Base-by-base conservation (phyloP, 2,329 filamentous ascomycete genomes). In the Botrytis fabae region DNA sequence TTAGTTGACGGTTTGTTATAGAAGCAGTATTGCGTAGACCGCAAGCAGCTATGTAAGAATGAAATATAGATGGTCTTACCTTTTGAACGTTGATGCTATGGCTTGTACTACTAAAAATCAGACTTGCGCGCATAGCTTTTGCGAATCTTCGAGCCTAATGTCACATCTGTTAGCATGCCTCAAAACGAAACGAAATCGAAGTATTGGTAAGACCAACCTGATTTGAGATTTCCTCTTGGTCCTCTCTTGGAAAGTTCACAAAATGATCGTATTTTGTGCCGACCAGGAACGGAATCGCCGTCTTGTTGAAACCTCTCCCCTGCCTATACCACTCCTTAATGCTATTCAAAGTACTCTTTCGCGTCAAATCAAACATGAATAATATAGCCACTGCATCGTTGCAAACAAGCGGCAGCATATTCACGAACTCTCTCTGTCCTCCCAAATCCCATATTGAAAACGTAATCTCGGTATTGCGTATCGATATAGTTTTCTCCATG, bases 271-370 rank as follows among this genome's bases (percentile, higher is more conserved):
- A 99, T 83, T 99, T 99, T 51, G 96, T 99, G 74, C 96, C 96
- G 28, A 99, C 93, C 38, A 99, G 84, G 80, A 99, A 97, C 0
- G 96, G 96, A 78, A 99, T 99, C n/a, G 96, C 96, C 22, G 96
- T 99, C 87, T 99, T 99, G 87, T 99, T 99, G 87, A 99, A 99
- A 38, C 96, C 96, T 76, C 96, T 89, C 65, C 96, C 96, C 84
- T 99, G 96, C 72, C 96, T 90, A 82, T 99, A 99, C 96, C 96
- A 99, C 82, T 99, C 96, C 86, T 99, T 99, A 86, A 99, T 98
- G 80, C 94, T 97, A 85, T 99, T 99, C 78, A 99, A 86, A 0
- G 96, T 99, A 84, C 95, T 98, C 87, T 99, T 99, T 78, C 96
- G 89, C 44, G 96, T 99, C 77, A 99, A 86, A 82, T 99, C 96